Conservation (phyloP, 2,329 filamentous ascomycete genomes). For the Xenosphaeropsis pyriputrescens region DNA sequence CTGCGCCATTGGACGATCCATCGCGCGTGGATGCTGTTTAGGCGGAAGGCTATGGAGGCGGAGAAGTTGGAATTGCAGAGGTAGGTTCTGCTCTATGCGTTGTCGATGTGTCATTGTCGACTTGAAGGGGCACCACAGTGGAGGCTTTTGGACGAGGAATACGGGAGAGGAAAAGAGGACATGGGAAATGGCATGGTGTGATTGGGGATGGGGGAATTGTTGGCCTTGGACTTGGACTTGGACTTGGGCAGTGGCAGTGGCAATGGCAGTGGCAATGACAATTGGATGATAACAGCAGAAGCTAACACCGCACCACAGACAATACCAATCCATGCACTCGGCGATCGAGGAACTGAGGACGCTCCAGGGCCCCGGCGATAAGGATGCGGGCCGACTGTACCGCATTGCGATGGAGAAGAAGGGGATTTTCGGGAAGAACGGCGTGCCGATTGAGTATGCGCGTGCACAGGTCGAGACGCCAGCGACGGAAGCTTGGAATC, state of each 20-base stretch:
- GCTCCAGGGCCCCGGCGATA: constrained; percentile 38
- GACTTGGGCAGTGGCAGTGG: too few relatives aligned
- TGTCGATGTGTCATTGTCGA: too few relatives aligned
- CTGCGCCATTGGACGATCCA: constrained; percentile 99
- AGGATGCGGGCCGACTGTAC: constrained; percentile 61
- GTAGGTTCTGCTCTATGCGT: constrained; percentile 18
- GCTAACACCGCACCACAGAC: not conserved
- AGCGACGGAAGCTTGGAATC: constrained; percentile 71
- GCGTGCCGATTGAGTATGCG: constrained; percentile 85
- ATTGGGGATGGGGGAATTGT: constrained; percentile 1
- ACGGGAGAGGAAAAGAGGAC: not conserved
- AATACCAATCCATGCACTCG: constrained; percentile 64
- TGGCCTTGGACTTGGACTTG: constrained; percentile 24
- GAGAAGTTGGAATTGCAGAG: constrained; percentile 60
- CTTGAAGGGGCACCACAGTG: too few relatives aligned
- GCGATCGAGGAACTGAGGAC: constrained; percentile 74
- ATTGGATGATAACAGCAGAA: too few relatives aligned
- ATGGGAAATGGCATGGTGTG: not conserved
- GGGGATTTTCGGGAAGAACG: constrained; percentile 56
- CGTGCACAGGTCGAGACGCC: constrained; percentile 75
- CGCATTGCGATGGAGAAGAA: constrained; percentile 84
- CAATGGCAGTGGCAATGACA: too few relatives aligned
- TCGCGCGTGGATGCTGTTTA: constrained; percentile 80
- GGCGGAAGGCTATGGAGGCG: constrained; percentile 48
- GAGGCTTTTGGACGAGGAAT: too few relatives aligned